Percentiles rank a stretch among this genome's conserved stretches.
These are phyloP conservation scores for Eimeria necatrix DNA, from an alignment of 169 alveolate genomes.

Conservation along the genomic window DNA sequence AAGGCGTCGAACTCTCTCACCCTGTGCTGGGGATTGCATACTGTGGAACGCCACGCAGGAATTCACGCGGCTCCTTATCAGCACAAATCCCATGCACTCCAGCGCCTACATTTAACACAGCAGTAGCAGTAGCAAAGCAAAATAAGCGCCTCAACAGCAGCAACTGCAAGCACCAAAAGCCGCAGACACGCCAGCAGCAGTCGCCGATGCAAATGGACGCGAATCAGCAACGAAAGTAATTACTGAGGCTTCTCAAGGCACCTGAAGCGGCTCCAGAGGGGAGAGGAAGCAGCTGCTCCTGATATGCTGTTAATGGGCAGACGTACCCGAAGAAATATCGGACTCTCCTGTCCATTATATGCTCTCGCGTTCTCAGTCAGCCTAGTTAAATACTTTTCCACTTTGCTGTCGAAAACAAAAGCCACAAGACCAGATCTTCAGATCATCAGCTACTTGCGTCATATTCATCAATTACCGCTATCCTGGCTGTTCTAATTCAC, in stretches of 20 bases:
- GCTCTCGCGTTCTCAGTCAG: slow-evolving; percentile 77
- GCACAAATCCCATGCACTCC: slow-evolving; percentile 69
- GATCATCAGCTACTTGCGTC: no score
- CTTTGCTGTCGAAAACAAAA: slow-evolving; percentile 45
- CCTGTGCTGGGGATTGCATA: slow-evolving; percentile 12
- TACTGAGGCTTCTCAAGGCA: neutral
- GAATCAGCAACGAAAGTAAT: neutral
- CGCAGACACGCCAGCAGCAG: neutral
- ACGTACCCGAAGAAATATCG: slow-evolving; percentile 75
- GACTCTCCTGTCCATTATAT: slow-evolving; percentile 75
- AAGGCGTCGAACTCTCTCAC: neutral
- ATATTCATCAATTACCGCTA: no score
- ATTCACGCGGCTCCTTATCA: slow-evolving; percentile 47
- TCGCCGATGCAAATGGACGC: neutral
- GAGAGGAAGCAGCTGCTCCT: neutral
- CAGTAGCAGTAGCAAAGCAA: neutral
- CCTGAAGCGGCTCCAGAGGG: neutral
- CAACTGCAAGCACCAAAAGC: neutral
- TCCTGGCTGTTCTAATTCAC: neutral
- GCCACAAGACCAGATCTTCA: neutral
- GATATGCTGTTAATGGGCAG: neutral
- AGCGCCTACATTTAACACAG: slow-evolving; percentile 14
- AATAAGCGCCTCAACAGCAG: neutral
- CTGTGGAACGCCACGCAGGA: slow-evolving; percentile 46
- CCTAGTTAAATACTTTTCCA: slow-evolving; percentile 76